Evolutionary conservation across 1,284 basidiomycete genomes (phyloP), one percentile per base, ranked within the genome.

Genomic region (Tetrapyrgos nigripes): DNA sequence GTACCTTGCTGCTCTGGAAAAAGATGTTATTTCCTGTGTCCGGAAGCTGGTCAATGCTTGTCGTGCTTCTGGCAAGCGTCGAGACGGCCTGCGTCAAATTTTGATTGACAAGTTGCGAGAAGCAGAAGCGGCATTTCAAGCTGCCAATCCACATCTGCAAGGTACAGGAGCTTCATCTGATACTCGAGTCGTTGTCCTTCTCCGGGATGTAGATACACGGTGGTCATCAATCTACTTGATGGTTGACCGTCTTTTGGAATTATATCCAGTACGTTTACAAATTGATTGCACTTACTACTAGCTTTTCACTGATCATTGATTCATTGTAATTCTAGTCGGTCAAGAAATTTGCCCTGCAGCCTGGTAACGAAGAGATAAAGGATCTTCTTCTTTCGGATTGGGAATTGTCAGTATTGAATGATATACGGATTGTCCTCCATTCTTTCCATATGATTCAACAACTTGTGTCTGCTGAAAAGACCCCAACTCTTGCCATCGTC

Each of bases 201-300:
- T 73, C 0, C 52, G 50, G 5, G 70, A 73, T 61, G 55, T 70
- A 13, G 67, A 71, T 4, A 66, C 62, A 0, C 61, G 70, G 1
- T 75, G 70, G 74, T 73, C 69, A 0, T 70, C 70, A 14, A 68
- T 61, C 1, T 69, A 60, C 50, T 14, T 66, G 1, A 74, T 76
- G 74, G 68, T 73, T 60, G 68, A 70, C 45, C 62, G 68, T 19
- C 48, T 71, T 24, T 60, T 74, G 1, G 63, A 66, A 37, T 55
- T 72, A 0, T 66, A 70, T 55, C 65, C 60, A 26, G 71, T 73
- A 58, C 19, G 66, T 59, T 19, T 48, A 13, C 17, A n/a, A n/a
- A n/a, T n/a, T n/a, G n/a, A n/a, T n/a, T n/a, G n/a, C n/a, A n/a
- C n/a, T n/a, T n/a, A n/a, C n/a, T n/a, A n/a, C n/a, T n/a, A n/a